Evolutionary conservation across 1,284 basidiomycete species (phyloP).

Genomic region (Cystobasidium sp.): DNA sequence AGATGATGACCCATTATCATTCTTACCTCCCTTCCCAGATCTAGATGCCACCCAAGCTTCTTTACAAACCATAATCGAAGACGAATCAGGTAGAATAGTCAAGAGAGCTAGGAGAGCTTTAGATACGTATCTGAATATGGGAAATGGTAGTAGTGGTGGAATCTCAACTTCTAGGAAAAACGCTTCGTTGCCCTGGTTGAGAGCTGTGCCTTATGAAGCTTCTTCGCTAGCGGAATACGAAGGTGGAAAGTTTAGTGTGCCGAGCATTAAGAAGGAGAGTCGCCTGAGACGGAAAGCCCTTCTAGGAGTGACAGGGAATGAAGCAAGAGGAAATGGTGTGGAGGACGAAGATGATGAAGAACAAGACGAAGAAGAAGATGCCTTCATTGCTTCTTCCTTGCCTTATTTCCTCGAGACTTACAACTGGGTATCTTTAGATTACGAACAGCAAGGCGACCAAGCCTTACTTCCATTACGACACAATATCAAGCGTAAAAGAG

Average conservation of each 20-base stretch:
- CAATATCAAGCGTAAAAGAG: conserved; percentile 44
- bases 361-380: background rate
- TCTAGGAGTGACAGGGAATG: background rate
- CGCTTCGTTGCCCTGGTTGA: conserved; percentile 24
- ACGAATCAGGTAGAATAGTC: conserved; percentile 40
- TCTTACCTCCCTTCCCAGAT: conserved; percentile 41
- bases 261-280: conserved; percentile 10
- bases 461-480: conserved; percentile 41
- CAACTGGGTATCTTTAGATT: conserved; percentile 48
- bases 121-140: conserved; percentile 8
- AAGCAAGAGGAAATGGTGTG: conserved; percentile 37
- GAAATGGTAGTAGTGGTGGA: background rate
- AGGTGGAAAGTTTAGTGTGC: conserved; percentile 21
- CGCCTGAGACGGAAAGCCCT: background rate
- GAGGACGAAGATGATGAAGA: conserved; percentile 20
- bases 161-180: background rate
- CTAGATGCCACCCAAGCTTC: conserved; percentile 21
- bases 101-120: conserved; percentile 36
- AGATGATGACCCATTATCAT: conserved; percentile 32
- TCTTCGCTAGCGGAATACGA: conserved; percentile 35
- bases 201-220: conserved; percentile 28
- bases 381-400: conserved; percentile 43
- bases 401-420: conserved; percentile 50
- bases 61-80: conserved; percentile 34
- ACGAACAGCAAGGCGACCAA: conserved; percentile 34